Conservation (phyloP, 768 basidiomycete species). For the Suillus sp. region DNA sequence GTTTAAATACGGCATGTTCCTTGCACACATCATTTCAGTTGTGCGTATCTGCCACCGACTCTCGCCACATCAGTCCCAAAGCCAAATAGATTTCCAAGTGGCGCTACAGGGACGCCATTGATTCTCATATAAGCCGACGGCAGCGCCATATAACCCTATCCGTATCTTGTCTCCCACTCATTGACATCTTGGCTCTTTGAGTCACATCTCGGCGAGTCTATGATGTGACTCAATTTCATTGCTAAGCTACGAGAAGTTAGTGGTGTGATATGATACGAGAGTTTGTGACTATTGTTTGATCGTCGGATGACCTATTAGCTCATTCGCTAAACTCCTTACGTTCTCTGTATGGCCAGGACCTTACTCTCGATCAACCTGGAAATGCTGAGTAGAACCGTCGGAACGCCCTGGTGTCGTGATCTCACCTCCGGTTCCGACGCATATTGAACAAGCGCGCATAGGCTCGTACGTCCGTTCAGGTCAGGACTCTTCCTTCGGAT, state of each 20-base stretch:
- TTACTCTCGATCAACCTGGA: slow-evolving; percentile 1
- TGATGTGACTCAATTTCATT: not conserved
- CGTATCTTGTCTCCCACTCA: not conserved
- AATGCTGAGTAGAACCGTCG: not conserved
- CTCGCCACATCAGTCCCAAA: not conserved
- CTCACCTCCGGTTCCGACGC: slow-evolving; percentile 2
- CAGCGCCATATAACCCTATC: slow-evolving; percentile 2
- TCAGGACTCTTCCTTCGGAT: not conserved
- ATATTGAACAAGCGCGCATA: not conserved
- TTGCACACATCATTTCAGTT: not conserved
- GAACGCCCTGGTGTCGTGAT: not conserved
- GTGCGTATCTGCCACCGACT: not conserved
- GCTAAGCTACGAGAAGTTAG: slow-evolving; percentile 7
- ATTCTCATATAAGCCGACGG: not conserved
- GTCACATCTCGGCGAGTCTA: not conserved
- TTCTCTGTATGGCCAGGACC: not conserved
- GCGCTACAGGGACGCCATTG: not conserved
- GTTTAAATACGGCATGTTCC: not conserved
- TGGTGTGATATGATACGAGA: slow-evolving; percentile 9
- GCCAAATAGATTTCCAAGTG: not conserved
- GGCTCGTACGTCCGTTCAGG: not conserved
- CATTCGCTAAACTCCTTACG: slow-evolving; percentile 7
- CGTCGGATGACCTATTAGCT: slow-evolving; percentile 3
- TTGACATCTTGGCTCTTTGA: not conserved
- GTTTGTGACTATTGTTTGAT: not conserved